These are phyloP conservation scores for Trichophyton mentagrophytes DNA, from an alignment of 2,329 filamentous ascomycete species.

Conservation along the genomic window DNA sequence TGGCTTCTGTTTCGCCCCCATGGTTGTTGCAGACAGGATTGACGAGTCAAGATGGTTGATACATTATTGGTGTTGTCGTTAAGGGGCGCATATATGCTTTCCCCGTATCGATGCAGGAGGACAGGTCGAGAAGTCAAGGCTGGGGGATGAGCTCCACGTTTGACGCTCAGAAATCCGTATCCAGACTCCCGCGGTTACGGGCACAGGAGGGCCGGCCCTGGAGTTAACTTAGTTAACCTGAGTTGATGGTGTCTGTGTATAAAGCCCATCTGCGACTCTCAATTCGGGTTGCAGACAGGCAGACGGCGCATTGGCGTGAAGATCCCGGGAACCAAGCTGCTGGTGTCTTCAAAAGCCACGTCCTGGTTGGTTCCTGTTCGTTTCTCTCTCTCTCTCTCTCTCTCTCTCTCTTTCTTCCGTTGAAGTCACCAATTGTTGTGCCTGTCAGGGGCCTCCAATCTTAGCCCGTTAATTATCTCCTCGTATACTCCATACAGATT, in stretches of 20 bases:
- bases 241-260: neutral
- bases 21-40: neutral
- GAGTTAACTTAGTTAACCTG: too few relatives aligned
- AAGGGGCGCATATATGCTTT: neutral
- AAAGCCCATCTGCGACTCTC: neutral
- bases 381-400: neutral
- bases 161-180: neutral
- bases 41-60: neutral
- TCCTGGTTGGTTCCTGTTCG: neutral
- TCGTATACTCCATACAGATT: neutral
- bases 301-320: neutral
- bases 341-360: neutral
- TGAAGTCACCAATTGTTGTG: too few relatives aligned
- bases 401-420: neutral
- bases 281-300: neutral
- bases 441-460: too few relatives aligned
- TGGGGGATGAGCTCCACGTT: neutral
- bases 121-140: neutral
- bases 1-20: neutral
- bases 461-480: neutral
- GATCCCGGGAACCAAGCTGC: slow-evolving; percentile 1
- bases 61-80: neutral
- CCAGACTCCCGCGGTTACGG: neutral
- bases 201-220: neutral
- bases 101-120: neutral